A percentile compares a stretch with the other conserved stretches of the same genome.
phyloP scores from a whole-genome alignment of 2,329 filamentous ascomycete genomes.

The Fusarium sp. region DNA sequence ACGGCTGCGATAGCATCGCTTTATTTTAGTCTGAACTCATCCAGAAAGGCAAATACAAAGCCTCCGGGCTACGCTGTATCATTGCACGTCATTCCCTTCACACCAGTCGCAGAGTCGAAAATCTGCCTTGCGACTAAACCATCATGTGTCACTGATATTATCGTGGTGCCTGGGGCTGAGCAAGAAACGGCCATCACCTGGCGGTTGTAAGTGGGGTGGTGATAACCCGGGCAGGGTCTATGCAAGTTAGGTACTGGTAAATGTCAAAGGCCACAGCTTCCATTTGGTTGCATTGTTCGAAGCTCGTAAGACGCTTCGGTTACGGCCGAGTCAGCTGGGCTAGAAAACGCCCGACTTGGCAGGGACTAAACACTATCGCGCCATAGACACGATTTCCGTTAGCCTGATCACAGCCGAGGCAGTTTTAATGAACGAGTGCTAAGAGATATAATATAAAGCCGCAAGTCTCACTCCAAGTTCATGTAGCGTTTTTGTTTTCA shows the following conservation, averaged over 20 bases:
- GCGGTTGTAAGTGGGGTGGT: neutral
- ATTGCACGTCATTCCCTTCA: neutral
- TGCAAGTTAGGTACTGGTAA: too few species aligned
- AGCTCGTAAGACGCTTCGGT: neutral
- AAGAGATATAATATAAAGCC: slow-evolving; percentile 15
- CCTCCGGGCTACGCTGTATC: neutral
- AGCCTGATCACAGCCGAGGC: neutral
- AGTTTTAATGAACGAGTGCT: neutral
- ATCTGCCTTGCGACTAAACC: neutral
- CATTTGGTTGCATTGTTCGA: neutral
- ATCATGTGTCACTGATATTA: neutral
- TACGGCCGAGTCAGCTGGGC: slow-evolving; percentile 1
- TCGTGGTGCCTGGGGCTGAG: slow-evolving; percentile 6
- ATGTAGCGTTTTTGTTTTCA: neutral
- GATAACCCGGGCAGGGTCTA: too few species aligned
- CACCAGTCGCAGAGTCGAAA: neutral
- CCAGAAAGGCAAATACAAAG: too few species aligned
- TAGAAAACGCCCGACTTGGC: slow-evolving; percentile 1
- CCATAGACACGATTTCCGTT: neutral
- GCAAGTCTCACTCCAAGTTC: neutral
- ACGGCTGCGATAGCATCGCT: too few species aligned
- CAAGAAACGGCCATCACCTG: neutral
- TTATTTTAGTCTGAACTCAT: too few species aligned
- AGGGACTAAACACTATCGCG: too few species aligned
- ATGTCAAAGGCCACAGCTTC: neutral